Evolutionary conservation across 495 filamentous ascomycete genomes (phyloP), one percentile per base, ranked within the genome.

Genomic region (Friedmanniomyces simplex): DNA sequence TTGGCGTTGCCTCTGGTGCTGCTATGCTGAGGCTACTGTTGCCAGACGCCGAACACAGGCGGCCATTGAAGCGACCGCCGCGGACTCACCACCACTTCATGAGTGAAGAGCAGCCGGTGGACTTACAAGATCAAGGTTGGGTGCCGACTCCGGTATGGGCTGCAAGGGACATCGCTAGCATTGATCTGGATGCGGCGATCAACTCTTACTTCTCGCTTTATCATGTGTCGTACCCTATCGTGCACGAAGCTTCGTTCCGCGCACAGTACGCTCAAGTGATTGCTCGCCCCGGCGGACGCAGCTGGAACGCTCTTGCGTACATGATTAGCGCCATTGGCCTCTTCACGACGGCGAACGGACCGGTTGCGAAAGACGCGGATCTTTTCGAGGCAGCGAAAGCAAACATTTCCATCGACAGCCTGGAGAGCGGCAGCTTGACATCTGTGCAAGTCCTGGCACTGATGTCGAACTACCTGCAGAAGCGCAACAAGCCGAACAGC

Each of bases 381-480:
- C 26, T 58, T 20, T 58, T 58, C 25, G 55, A 58, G 18, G 55
- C 55, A 30, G 55, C 47, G 8, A 58, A 52, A 52, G 55, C 55
- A 20, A 51, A 52, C 32, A 51, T 58, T 4, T 52, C 55, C 5
- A 43, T 58, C 26, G 55, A 52, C 25, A 58, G 46, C 20, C 52
- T 61, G 22, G 58, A 58, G 37, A 55, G 13, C 14, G 58, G 58
- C 4, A 61, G 45, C 24, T 22, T 61, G 7, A 54, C 25, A 21
- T 16, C 32, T 12, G 58, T 61, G 10, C 58, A 61, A 53, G 45
- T 37, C 1, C 43, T 61, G 7, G 25, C 51, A 4, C 54, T 61
- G 22, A 55, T 61, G 54, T 45, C 41, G 39, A 52, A 60, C 66
- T 54, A 68, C 70, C 55, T 63, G 58, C 58, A 62, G 49, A 55